These are phyloP conservation scores for Rhizophora mangle DNA, from an alignment of 345 rosid species.

Conservation along the genomic window DNA sequence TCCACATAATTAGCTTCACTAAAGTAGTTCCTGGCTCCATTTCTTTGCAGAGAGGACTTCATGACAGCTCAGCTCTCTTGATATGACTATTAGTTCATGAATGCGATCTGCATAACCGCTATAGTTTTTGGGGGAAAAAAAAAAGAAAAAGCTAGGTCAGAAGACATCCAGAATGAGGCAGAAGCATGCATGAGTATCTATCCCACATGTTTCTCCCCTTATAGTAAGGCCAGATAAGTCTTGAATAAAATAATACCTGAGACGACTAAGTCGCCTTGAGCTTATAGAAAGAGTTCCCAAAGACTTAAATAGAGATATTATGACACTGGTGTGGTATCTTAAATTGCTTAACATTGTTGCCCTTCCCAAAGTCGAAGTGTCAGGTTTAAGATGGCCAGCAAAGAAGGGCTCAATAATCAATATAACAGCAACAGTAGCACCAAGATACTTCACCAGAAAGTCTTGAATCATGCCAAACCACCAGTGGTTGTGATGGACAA, in stretches of 20 bases:
- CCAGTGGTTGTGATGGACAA: slow-evolving; percentile 93
- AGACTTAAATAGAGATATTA: slow-evolving; percentile 83
- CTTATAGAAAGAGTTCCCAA: slow-evolving; percentile 92
- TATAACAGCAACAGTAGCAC: slow-evolving; percentile 90
- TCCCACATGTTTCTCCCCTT: background rate
- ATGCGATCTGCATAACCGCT: slow-evolving; percentile 99
- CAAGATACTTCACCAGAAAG: slow-evolving; percentile 91
- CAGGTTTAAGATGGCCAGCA: slow-evolving; percentile 85
- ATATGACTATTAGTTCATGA: slow-evolving; percentile 78
- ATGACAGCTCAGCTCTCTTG: slow-evolving; percentile 69
- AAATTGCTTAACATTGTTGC: slow-evolving; percentile 98
- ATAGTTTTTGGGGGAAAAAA: slow-evolving; percentile 6
- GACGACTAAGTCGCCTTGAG: slow-evolving; percentile 86
- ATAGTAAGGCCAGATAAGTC: background rate
- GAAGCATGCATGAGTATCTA: background rate
- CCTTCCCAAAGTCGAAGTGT: slow-evolving; percentile 83
- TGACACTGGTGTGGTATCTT: slow-evolving; percentile 97
- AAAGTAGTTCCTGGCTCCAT: slow-evolving; percentile 64
- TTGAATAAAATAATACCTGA: slow-evolving; percentile 51
- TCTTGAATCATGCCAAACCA: slow-evolving; percentile 99
- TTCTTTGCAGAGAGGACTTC: slow-evolving; percentile 64
- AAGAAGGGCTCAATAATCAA: slow-evolving; percentile 97
- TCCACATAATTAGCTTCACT: slow-evolving; percentile 86
- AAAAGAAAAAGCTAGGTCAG: slow-evolving; percentile 15
- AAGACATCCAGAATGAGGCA: slow-evolving; percentile 6